Evolutionary conservation across 2,329 filamentous ascomycete genomes (phyloP).

Genomic region (Sporothrix sp.): DNA sequence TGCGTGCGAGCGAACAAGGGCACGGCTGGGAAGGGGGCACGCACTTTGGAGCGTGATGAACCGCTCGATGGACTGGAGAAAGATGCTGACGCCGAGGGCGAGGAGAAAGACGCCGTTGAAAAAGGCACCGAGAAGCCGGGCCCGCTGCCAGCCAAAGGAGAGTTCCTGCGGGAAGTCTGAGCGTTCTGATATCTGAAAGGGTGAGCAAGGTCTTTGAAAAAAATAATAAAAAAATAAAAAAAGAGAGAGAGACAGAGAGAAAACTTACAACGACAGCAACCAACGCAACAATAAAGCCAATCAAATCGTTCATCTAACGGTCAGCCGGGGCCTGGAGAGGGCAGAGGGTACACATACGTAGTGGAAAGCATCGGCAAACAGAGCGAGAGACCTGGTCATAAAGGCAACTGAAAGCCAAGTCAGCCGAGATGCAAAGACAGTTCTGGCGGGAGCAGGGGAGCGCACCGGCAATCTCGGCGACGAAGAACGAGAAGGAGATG

Average conservation of each 20-base stretch:
- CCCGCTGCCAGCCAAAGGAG: conserved; percentile 69
- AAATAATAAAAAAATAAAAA: no score
- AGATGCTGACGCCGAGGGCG: conserved; percentile 61
- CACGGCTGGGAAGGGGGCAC: conserved; percentile 16
- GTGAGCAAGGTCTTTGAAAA: no score
- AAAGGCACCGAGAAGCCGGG: conserved; percentile 64
- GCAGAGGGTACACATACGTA: conserved; percentile 41
- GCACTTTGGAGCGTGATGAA: conserved; percentile 49
- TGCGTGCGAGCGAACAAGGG: no score
- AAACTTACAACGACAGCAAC: conserved; percentile 48
- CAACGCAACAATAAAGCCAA: conserved; percentile 59
- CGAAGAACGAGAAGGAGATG: conserved; percentile 42
- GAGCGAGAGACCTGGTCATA: conserved; percentile 58
- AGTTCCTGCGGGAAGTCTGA: conserved; percentile 47
- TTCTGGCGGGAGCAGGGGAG: neutral
- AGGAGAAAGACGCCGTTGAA: conserved; percentile 72
- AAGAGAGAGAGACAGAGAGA: no score
- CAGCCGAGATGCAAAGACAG: conserved; percentile 8
- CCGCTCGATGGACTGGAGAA: conserved; percentile 62
- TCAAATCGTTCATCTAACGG: conserved; percentile 57
- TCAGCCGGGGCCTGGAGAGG: conserved; percentile 39
- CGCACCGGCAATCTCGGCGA: conserved; percentile 40
- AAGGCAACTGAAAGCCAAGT: conserved; percentile 47
- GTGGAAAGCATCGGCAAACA: conserved; percentile 71
- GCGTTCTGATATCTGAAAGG: conserved; percentile 44